Conservation (phyloP, 768 basidiomycete species). For the Lentinula aciculospora region DNA sequence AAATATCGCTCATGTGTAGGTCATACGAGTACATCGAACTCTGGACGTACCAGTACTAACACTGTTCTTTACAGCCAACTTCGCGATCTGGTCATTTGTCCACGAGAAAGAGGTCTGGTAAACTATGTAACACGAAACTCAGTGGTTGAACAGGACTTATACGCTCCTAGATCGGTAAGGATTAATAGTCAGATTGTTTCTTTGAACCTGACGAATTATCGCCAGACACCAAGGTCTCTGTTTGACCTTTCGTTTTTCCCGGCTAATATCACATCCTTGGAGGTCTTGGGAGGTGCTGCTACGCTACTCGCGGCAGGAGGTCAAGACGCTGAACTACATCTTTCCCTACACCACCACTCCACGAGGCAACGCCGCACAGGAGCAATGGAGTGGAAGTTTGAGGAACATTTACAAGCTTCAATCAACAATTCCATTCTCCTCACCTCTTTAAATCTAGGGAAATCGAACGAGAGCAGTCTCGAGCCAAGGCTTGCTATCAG, state of each 20-base stretch:
- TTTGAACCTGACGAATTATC: slow-evolving; percentile 15
- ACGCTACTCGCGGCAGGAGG: slow-evolving; percentile 74
- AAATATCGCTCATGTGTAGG: slow-evolving; percentile 58
- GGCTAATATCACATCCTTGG: slow-evolving; percentile 57
- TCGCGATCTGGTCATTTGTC: slow-evolving; percentile 74
- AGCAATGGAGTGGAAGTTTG: slow-evolving; percentile 45
- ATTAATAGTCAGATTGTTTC: slow-evolving; percentile 8
- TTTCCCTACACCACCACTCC: slow-evolving; percentile 40
- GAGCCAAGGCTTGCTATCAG: slow-evolving; percentile 78
- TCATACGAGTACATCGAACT: slow-evolving; percentile 7
- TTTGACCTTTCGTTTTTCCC: slow-evolving; percentile 53
- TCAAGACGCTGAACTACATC: slow-evolving; percentile 65
- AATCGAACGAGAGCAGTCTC: slow-evolving; percentile 54
- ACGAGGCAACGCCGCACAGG: slow-evolving; percentile 18
- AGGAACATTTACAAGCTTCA: slow-evolving; percentile 49
- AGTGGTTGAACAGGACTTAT: slow-evolving; percentile 59
- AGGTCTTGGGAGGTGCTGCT: slow-evolving; percentile 42
- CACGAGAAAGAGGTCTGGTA: slow-evolving; percentile 56
- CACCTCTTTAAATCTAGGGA: slow-evolving; percentile 51
- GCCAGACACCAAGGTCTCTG: slow-evolving; percentile 40
- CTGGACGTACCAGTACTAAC: slow-evolving; percentile 9
- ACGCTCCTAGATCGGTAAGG: slow-evolving; percentile 41
- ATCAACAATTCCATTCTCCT: slow-evolving; percentile 84
- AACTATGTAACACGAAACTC: slow-evolving; percentile 51
- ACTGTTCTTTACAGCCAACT: slow-evolving; percentile 48